phyloP scores from a whole-genome alignment of 768 basidiomycete species.

The Omphalotus guepiniiformis region DNA sequence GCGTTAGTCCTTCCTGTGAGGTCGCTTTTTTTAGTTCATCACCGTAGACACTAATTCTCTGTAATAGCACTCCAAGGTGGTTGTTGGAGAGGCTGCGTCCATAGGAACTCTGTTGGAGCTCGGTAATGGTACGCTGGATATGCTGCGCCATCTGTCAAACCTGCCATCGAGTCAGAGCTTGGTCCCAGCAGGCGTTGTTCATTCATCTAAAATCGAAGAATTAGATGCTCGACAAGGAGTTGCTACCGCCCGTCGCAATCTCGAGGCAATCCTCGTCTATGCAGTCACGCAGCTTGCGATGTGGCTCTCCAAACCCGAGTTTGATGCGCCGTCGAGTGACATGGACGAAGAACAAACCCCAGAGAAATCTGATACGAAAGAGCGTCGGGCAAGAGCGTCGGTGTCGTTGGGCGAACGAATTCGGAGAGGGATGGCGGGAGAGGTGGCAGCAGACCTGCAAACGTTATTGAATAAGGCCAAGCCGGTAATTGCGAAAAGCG shows the following conservation, averaged over 20 bases:
- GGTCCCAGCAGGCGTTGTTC: constrained; percentile 16
- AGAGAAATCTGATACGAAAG: constrained; percentile 25
- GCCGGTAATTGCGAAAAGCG: constrained; percentile 58
- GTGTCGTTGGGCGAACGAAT: constrained; percentile 59
- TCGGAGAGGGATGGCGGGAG: constrained; percentile 74
- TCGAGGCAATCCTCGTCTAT: constrained; percentile 69
- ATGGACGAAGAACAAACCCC: constrained; percentile 41
- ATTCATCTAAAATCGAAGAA: constrained; percentile 20
- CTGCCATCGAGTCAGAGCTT: constrained; percentile 55
- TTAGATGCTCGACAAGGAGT: constrained; percentile 58
- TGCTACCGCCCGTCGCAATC: constrained; percentile 50
- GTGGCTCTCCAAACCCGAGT: constrained; percentile 73
- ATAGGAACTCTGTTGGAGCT: constrained; percentile 86
- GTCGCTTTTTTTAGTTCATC: not conserved
- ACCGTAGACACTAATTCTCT: constrained; percentile 6
- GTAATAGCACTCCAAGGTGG: constrained; percentile 87
- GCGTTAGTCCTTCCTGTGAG: constrained; percentile 72
- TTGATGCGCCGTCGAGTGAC: constrained; percentile 40
- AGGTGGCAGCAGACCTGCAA: constrained; percentile 72
- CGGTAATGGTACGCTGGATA: constrained; percentile 71
- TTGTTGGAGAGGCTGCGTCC: constrained; percentile 77
- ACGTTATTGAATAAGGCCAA: constrained; percentile 61
- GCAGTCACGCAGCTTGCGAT: constrained; percentile 73
- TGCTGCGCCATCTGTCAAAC: constrained; percentile 62
- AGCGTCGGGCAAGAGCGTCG: constrained; percentile 40